A percentile compares a stretch with the other conserved stretches of the same genome.
These are phyloP conservation scores for Nemania bipapillata DNA, from an alignment of 2,329 filamentous ascomycete genomes.

Conservation along the genomic window DNA sequence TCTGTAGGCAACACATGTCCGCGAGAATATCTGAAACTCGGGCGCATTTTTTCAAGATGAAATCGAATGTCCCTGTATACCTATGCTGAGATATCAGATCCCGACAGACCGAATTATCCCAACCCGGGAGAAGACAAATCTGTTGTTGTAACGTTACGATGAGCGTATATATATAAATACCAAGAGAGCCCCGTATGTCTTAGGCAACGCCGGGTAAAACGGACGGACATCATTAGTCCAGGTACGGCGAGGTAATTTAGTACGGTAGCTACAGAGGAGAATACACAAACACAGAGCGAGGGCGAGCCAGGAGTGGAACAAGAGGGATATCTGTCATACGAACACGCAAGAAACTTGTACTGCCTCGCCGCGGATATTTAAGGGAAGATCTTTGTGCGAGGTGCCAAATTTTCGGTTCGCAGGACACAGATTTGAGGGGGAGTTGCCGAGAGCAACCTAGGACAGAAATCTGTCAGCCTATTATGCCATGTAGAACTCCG, in stretches of 20 bases:
- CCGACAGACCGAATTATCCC: background rate
- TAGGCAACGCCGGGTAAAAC: conserved; percentile 14
- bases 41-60: background rate
- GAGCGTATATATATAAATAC: background rate
- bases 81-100: conserved; percentile 20
- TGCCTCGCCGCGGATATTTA: conserved; percentile 33
- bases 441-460: background rate
- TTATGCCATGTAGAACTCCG: background rate
- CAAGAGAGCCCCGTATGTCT: conserved; percentile 4
- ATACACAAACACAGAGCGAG: conserved; percentile 24
- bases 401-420: conserved; percentile 34
- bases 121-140: background rate
- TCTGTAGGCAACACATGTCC: conserved; percentile 1
- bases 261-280: background rate
- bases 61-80: conserved; percentile 3
- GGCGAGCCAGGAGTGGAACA: conserved; percentile 10
- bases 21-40: background rate
- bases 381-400: conserved; percentile 32
- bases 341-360: conserved; percentile 18
- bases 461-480: conserved; percentile 1
- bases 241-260: conserved; percentile 24
- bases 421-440: conserved; percentile 20
- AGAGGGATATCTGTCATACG: conserved; percentile 15
- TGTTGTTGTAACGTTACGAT: conserved; percentile 26
- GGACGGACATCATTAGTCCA: conserved; percentile 29